Conservation (phyloP, 768 basidiomycete genomes). For the Kwoniella sp. region DNA sequence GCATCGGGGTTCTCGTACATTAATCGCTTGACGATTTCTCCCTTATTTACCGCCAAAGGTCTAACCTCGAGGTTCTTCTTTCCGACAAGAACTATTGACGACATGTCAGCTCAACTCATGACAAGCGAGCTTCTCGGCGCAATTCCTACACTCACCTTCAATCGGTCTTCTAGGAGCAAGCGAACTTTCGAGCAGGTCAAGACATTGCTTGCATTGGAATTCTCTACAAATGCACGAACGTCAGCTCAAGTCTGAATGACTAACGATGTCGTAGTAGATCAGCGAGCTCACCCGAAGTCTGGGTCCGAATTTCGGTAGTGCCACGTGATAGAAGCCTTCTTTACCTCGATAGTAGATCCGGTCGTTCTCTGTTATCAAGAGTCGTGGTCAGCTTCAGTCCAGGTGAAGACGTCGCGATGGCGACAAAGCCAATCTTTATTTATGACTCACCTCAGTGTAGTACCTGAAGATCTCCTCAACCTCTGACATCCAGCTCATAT, state of each 20-base stretch:
- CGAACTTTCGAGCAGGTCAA: constrained; percentile 93
- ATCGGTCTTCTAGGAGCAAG: constrained; percentile 90
- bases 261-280: not conserved
- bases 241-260: constrained; percentile 5
- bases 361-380: constrained; percentile 69
- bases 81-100: constrained; percentile 76
- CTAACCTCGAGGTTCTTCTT: constrained; percentile 99
- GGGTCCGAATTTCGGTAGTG: constrained; percentile 92
- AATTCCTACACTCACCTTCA: constrained; percentile 65
- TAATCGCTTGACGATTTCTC: constrained; percentile 95
- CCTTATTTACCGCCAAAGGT: constrained; percentile 95
- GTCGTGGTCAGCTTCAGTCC: constrained; percentile 1
- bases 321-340: constrained; percentile 98
- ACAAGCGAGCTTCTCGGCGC: not conserved
- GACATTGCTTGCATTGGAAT: constrained; percentile 95
- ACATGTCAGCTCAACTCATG: not conserved
- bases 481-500: constrained; percentile 98
- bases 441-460: constrained; percentile 76
- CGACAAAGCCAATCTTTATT: not conserved
- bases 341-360: constrained; percentile 92
- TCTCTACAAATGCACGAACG: constrained; percentile 58
- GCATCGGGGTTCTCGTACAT: constrained; percentile 90
- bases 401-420: not conserved
- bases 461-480: constrained; percentile 94
- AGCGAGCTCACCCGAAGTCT: constrained; percentile 80